phyloP scores from a whole-genome alignment of 768 basidiomycete genomes.

The Boletus rufocinnamomeus region DNA sequence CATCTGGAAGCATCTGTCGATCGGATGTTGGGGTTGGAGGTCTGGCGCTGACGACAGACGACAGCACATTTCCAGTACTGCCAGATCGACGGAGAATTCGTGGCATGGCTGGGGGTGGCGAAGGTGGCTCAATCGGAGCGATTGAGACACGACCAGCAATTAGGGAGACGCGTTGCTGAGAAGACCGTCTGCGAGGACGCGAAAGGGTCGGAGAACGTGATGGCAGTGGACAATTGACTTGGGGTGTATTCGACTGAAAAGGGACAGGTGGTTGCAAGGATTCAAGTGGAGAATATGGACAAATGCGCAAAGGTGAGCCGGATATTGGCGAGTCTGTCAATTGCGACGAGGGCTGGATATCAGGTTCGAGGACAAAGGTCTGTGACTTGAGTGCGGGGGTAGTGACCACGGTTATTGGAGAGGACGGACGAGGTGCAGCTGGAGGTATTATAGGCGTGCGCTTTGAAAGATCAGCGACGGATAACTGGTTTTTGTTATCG shows the following conservation, averaged over 20 bases:
- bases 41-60: constrained; percentile 57
- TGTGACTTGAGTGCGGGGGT: constrained; percentile 31
- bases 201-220: constrained; percentile 57
- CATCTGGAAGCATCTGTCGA: constrained; percentile 42
- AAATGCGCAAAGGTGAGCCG: constrained; percentile 37
- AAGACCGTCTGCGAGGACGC: constrained; percentile 73
- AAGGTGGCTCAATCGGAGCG: constrained; percentile 72
- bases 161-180: constrained; percentile 82
- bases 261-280: constrained; percentile 21
- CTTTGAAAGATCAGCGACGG: constrained; percentile 18
- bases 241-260: constrained; percentile 22
- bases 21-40: constrained; percentile 58
- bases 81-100: constrained; percentile 64
- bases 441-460: constrained; percentile 9
- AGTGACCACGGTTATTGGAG: constrained; percentile 18
- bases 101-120: constrained; percentile 59
- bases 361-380: constrained; percentile 25
- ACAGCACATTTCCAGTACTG: constrained; percentile 65
- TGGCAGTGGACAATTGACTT: constrained; percentile 33
- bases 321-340: constrained; percentile 34
- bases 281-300: constrained; percentile 34
- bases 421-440: constrained; percentile 12
- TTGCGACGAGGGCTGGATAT: constrained; percentile 31
- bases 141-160: constrained; percentile 82
- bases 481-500: constrained; percentile 9